A percentile compares a stretch with the other conserved stretches of the same genome.
Conservation (phyloP, 345 rosid species). For the Sapria himalayana region DNA sequence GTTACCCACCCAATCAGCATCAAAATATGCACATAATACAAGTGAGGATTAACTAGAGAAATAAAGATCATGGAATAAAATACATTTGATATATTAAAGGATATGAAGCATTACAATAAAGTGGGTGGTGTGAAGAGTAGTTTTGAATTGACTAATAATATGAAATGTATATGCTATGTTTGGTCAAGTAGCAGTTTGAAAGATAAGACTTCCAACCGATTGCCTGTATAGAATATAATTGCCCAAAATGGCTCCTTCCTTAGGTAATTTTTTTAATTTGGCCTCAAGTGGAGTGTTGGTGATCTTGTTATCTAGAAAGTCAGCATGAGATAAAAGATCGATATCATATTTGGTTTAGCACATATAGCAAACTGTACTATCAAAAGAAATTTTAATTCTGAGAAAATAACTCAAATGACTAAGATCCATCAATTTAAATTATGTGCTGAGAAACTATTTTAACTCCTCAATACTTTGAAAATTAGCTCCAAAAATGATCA, state of each 20-base stretch:
- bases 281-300: background rate
- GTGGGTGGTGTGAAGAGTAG: background rate
- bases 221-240: background rate
- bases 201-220: background rate
- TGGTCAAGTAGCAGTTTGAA: background rate
- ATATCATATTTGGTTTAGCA: background rate
- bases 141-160: background rate
- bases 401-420: background rate
- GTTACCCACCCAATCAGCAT: too few species aligned
- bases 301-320: background rate
- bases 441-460: background rate
- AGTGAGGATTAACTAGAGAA: too few species aligned
- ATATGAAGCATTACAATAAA: background rate
- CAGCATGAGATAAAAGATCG: background rate
- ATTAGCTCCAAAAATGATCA: too few species aligned
- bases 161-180: background rate
- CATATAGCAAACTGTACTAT: background rate
- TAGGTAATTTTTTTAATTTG: background rate
- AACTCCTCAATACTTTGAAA: too few species aligned
- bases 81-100: too few species aligned
- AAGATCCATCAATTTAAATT: background rate
- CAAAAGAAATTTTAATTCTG: background rate
- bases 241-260: background rate
- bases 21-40: too few species aligned
- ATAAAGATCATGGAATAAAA: too few species aligned